Base-by-base conservation (phyloP, 139 green algal genomes). In the Monoraphidium neglectum region DNA sequence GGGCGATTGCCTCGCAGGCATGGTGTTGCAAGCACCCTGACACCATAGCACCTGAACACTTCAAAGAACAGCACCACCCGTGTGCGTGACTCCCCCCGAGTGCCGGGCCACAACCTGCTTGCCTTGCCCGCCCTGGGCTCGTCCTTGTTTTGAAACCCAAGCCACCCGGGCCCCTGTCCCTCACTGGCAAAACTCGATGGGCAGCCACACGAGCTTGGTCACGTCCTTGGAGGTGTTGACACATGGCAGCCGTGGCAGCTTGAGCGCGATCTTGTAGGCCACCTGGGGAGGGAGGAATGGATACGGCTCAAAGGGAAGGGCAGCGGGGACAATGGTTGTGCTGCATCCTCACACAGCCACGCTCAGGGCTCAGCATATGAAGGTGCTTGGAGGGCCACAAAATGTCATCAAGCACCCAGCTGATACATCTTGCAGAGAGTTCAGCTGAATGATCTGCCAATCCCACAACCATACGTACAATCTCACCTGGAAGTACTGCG, bases 131-230 rank as follows among this genome's bases (percentile, higher is more conserved):
- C 57, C 57, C 57, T 37, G 10, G 16, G 6, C 57, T 21, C 51
- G 18, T 21, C 51, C 51, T 28, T 18, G 18, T 21, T 28, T 60
- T 21, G 21, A 60, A 60, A 60, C 51, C 18, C 51, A 21, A 18
- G 51, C 21, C 51, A 21, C 51, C 18, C 51, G 18, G 18, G 51
- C 57, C 28, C 69, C 33, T 18, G 10, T 23, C 72, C 63, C 73
- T 79, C 36, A 79, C 75, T 18, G 74, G 78, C 81, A 89, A n/a
- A 90, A 46, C 83, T 92, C 87, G 5, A 80, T 77, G 26, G 87
- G 87, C 68, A 91, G 68, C 51, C 82, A 88, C 38, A 77, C 68
- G 33, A 71, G 71, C 43, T 82, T 76, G 24, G 64, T 79, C 38
- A 49, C 53, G 35, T 75, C 35, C 28, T 46, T 63, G 36, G 78